Base-by-base conservation (phyloP, 1,284 basidiomycete species). In the Hortiboletus rubellus region DNA sequence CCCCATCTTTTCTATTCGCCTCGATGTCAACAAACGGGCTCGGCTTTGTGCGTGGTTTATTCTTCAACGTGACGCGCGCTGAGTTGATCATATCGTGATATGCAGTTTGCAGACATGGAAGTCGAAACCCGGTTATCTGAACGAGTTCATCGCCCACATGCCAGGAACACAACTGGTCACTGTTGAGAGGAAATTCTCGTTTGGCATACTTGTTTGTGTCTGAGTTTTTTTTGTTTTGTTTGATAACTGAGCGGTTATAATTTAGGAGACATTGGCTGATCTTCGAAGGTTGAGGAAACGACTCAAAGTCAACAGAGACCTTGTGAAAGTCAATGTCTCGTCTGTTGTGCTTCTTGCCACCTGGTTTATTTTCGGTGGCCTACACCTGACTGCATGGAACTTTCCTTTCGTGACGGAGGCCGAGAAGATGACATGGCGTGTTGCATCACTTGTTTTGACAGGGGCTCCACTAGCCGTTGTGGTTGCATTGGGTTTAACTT, bases 301-400 rank as follows among this genome's bases (percentile, higher is more conserved):
- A 5, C 27, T 27, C 6, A 27, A 5, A 5, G 27, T 27, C 3
- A 27, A 27, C 27, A 27, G 27, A 27, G 27, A 27, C 27, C 27
- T 27, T 4, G 27, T 27, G 27, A 27, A 27, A 27, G 27, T 27
- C 27, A 27, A 27, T 27, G 27, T 27, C 27, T 27, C 27, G 27
- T 27, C 27, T 27, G 27, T 27, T 27, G 27, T 7, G 3, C 27
- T 27, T 18, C 37, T 33, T 22, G 17, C 15, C 9, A 34, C 46
- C 15, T 57, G 53, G 55, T 7, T 33, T 3, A 7, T 50, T 9
- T 24, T 50, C 5, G 38, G 48, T 7, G 24, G 17, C 5, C 3
- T 50, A 15, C 55, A 56, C 15, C 12, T 56, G 34, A 11, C n/a
- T 2, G 55, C 55, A 18, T 57, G 55, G 55, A n/a, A 47, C 6